Evolutionary conservation across 228 moss, liverwort and hornwort genomes (phyloP).

Genomic region (Sphagnum magellanicum): DNA sequence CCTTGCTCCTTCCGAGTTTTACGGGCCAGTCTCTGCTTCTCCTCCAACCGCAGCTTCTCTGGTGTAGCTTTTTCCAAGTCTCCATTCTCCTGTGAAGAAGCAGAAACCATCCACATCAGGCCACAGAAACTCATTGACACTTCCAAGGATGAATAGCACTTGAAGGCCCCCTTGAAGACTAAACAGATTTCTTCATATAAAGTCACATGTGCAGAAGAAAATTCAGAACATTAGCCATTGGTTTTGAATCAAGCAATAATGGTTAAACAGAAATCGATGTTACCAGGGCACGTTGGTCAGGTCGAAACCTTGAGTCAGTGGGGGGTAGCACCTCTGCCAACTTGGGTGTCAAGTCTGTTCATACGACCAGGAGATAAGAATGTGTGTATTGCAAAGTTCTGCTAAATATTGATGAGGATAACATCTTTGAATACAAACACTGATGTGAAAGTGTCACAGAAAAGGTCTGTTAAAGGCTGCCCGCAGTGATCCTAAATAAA

Average conservation of each 20-base stretch:
- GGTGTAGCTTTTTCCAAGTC: constrained; percentile 98
- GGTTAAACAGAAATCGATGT: background rate
- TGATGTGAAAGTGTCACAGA: no score
- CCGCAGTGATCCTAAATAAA: no score
- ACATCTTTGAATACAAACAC: no score
- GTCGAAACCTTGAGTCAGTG: constrained; percentile 88
- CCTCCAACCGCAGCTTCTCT: constrained; percentile 93
- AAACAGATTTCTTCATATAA: no score
- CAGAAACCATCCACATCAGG: no score
- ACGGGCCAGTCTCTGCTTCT: constrained; percentile 84
- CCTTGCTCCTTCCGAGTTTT: constrained; percentile 65
- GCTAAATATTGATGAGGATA: no score
- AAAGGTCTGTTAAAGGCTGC: background rate
- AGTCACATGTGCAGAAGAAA: no score
- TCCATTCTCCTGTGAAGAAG: constrained; percentile 67
- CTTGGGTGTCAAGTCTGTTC: constrained; percentile 76
- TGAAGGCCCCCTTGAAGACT: no score
- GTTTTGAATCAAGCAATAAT: no score
- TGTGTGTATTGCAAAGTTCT: background rate
- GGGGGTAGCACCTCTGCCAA: constrained; percentile 77
- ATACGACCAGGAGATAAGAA: background rate
- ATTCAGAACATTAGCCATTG: no score
- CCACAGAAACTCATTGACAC: no score
- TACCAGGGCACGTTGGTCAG: constrained; percentile 95
- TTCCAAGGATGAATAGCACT: no score